Percentiles rank a stretch among this genome's conserved stretches.
phyloP scores from a whole-genome alignment of 2,329 filamentous ascomycete species.

The Scytalidium sp. region DNA sequence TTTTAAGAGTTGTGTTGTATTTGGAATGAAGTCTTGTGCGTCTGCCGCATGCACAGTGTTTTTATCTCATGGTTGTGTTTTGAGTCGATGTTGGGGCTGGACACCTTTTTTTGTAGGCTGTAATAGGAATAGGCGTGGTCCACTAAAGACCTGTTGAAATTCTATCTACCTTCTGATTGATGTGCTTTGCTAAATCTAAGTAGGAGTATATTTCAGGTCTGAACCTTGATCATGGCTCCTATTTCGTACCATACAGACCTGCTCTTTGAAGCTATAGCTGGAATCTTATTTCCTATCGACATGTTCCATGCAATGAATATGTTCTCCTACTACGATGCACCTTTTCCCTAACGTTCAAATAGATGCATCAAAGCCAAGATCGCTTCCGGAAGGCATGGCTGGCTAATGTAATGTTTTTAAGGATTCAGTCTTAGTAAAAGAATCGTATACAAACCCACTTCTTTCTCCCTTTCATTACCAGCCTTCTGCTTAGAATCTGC shows the following conservation, averaged over 20 bases:
- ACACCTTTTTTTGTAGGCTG: constrained; percentile 29
- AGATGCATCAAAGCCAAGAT: no score
- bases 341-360: no score
- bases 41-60: not conserved
- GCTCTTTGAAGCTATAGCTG: not conserved
- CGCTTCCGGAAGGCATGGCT: no score
- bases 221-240: not conserved
- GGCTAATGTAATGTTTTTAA: no score
- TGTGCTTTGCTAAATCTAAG: constrained; percentile 9
- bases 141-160: constrained; percentile 27
- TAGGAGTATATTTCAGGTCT: not conserved
- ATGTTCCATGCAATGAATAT: not conserved
- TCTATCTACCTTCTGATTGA: not conserved
- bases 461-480: no score
- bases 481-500: no score
- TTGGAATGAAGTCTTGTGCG: not conserved
- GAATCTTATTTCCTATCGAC: not conserved
- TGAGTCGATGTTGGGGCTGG: not conserved
- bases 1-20: constrained; percentile 12
- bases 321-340: no score
- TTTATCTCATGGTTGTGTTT: not conserved
- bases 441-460: no score
- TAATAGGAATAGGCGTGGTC: constrained; percentile 37
- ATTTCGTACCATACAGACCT: not conserved
- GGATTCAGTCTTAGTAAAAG: no score